Percentiles rank a stretch among this genome's conserved stretches.
Conservation (phyloP, 2,329 filamentous ascomycete species). For the Aspergillus jensenii region DNA sequence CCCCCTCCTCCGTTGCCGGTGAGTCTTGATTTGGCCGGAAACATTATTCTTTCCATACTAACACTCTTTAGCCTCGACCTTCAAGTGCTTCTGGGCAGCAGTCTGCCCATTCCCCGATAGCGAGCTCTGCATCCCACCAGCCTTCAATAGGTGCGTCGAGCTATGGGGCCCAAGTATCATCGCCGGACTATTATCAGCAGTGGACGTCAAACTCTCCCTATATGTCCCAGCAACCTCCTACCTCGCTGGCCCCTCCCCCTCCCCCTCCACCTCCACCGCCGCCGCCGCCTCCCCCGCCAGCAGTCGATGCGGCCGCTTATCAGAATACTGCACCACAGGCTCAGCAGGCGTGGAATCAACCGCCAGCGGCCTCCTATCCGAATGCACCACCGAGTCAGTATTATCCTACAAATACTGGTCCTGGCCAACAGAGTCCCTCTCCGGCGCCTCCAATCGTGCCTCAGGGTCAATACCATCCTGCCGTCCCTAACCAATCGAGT, state of each 20-base stretch:
- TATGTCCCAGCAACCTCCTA: conserved; percentile 20
- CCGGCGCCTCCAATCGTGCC: conserved; percentile 12
- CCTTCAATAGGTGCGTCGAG: conserved; percentile 18
- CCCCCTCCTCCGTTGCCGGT: conserved; percentile 40
- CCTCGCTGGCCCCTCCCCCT: conserved; percentile 24
- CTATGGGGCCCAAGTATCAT: conserved; percentile 16
- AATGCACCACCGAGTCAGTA: conserved; percentile 24
- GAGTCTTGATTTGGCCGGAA: conserved; percentile 16
- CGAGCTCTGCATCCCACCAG: conserved; percentile 20
- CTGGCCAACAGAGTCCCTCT: not conserved
- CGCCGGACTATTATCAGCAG: conserved; percentile 15
- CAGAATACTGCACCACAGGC: conserved; percentile 29
- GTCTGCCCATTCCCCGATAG: conserved; percentile 21
- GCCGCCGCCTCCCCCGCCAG: conserved; percentile 32
- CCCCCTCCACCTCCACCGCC: conserved; percentile 40
- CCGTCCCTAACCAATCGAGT: not conserved
- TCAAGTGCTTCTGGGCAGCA: conserved; percentile 26
- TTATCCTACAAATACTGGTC: not conserved
- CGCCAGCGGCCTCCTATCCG: conserved; percentile 30
- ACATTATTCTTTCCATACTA: conserved; percentile 6
- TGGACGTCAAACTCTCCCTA: conserved; percentile 25
- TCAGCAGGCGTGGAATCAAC: conserved; percentile 27
- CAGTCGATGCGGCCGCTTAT: conserved; percentile 25
- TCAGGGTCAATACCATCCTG: conserved; percentile 17
- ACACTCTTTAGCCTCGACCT: conserved; percentile 35